phyloP scores from a whole-genome alignment of 495 filamentous ascomycete genomes.

The Talaromyces ruber region DNA sequence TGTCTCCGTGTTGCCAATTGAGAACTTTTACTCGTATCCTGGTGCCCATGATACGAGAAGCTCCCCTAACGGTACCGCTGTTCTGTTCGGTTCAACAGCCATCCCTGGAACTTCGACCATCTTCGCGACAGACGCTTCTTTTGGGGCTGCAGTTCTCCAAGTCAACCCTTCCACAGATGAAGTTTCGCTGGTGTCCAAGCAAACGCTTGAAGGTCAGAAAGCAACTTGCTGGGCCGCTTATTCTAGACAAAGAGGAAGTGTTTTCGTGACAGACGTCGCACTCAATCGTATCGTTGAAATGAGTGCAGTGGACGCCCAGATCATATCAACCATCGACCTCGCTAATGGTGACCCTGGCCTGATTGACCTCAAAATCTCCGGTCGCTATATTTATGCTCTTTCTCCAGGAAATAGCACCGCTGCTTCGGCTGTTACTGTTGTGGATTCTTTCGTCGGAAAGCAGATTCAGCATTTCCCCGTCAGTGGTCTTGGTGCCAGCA shows the following conservation, averaged over 20 bases:
- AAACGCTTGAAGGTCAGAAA: not conserved
- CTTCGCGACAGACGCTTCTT: conserved; percentile 46
- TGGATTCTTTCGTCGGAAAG: conserved; percentile 34
- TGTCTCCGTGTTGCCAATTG: conserved; percentile 38
- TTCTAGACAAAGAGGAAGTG: not conserved
- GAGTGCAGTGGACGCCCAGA: conserved; percentile 3
- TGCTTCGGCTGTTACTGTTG: conserved; percentile 36
- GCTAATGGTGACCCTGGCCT: conserved; percentile 40
- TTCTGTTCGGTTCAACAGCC: conserved; percentile 43
- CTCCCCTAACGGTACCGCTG: conserved; percentile 39
- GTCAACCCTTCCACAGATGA: conserved; percentile 20
- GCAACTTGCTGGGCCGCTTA: not conserved
- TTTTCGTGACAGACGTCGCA: conserved; percentile 24
- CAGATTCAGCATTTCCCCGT: conserved; percentile 32
- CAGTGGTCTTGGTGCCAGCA: conserved; percentile 9
- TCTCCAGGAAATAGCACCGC: conserved; percentile 41
- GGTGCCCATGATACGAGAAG: conserved; percentile 15
- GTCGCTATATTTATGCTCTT: conserved; percentile 46
- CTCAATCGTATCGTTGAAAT: conserved; percentile 47
- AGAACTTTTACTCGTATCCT: conserved; percentile 8
- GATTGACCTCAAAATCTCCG: conserved; percentile 43
- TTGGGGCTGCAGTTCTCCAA: conserved; percentile 39
- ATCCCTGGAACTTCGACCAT: conserved; percentile 32
- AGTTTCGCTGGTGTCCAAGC: conserved; percentile 36
- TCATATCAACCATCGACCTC: conserved; percentile 31